Evolutionary conservation across 73 alveolate genomes (phyloP), one percentile per base, ranked within the genome.

Genomic region (Paramecium octaurelia): DNA sequence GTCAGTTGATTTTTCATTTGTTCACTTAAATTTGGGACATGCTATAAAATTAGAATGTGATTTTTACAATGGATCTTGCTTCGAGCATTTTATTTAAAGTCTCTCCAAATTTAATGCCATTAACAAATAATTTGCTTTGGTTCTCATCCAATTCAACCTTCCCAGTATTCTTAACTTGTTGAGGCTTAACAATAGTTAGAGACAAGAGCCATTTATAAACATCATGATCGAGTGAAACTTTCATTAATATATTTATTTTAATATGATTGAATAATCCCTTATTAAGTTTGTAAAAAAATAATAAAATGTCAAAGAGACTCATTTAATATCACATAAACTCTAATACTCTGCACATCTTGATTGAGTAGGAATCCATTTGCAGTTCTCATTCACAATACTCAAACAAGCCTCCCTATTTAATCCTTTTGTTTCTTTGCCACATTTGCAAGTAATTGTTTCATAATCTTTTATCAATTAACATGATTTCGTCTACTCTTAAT

Each of bases 1-100:
- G 98, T 96, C 20, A 68, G 43, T 85, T 93, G 40, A 14, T 90
- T 88, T 57, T 96, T 96, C 86, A 96, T 35, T 75, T 75, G 44
- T 11, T 80, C 94, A 12, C 46, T 42, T 80, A 80, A 24, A 46
- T 80, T 80, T 42, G 57, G 87, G 2, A 80, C 91, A 80, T 80
- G 91, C 91, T 80, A 8, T 23, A 80, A 31, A 48, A 36, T 68
- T 73, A 38, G n/a, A 0, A 6, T 43, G 18, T 48, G 7, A 64
- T 42, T n/a, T 18, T 44, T 80, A 80, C 91, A 24, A 80, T 80
- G 23, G 48, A 40, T 64, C 50, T 80, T 3, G 43, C 16, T 80
- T 80, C 91, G 2, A 80, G 57, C 57, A 80, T 21, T 46, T 80
- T 80, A 44, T 80, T 20, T 46, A 80, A 80, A 3, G 57, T 18